A percentile compares a stretch with the other conserved stretches of the same genome.
phyloP scores from a whole-genome alignment of 2,329 filamentous ascomycete species.

The Catunica adiposa region DNA sequence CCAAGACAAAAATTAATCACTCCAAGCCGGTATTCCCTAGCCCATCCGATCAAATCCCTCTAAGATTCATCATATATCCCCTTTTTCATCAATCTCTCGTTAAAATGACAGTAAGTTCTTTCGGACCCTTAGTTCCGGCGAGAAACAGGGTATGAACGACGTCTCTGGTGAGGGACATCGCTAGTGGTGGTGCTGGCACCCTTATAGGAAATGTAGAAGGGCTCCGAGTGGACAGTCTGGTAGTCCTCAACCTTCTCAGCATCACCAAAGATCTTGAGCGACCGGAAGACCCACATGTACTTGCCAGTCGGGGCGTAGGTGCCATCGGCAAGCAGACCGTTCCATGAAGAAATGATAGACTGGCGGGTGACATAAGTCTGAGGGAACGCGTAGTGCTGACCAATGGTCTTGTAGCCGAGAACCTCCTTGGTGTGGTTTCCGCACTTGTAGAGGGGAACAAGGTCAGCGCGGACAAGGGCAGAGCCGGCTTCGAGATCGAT shows the following conservation, averaged over 20 bases:
- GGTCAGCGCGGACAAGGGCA: conserved; percentile 24
- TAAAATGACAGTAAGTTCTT: neutral
- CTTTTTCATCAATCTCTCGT: neutral
- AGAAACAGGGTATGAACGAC: conserved; percentile 2
- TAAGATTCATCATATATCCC: neutral
- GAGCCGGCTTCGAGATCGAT: conserved; percentile 25
- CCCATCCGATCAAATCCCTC: neutral
- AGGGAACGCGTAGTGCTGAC: conserved; percentile 29
- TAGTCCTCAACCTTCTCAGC: conserved; percentile 28
- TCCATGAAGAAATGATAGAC: conserved; percentile 23
- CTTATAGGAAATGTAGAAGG: conserved; percentile 30
- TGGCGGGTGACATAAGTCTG: conserved; percentile 17
- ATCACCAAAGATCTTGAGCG: conserved; percentile 36
- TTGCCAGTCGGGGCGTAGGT: conserved; percentile 30
- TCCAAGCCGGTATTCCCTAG: neutral
- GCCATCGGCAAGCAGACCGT: conserved; percentile 31
- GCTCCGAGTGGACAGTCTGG: conserved; percentile 26
- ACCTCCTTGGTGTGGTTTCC: conserved; percentile 18
- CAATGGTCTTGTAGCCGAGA: conserved; percentile 27
- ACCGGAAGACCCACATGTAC: conserved; percentile 33
- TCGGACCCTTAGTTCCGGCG: neutral
- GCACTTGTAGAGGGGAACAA: conserved; percentile 15
- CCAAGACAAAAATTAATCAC: neutral
- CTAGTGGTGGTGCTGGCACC: conserved; percentile 3
- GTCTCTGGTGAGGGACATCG: neutral